phyloP scores from a whole-genome alignment of 345 rosid genomes.

The Camelina sativa region DNA sequence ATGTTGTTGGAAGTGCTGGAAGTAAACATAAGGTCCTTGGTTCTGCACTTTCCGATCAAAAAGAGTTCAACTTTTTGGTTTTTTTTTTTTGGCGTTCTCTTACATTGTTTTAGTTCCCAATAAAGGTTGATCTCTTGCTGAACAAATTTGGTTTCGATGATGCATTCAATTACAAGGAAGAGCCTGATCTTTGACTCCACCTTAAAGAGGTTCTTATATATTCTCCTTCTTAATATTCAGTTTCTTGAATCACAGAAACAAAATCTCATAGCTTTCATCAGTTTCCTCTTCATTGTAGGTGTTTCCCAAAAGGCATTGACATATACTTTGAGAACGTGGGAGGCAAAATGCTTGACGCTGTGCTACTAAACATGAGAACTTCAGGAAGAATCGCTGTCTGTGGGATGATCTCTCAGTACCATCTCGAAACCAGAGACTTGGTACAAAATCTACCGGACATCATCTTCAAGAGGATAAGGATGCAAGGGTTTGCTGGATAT shows the following conservation, averaged over 20 bases:
- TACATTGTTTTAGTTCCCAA: background rate
- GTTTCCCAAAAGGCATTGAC: constrained; percentile 57
- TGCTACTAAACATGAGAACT: constrained; percentile 48
- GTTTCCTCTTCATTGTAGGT: constrained; percentile 7
- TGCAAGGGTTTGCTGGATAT: constrained; percentile 45
- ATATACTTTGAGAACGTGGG: constrained; percentile 63
- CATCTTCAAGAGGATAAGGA: constrained; percentile 37
- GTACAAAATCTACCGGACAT: constrained; percentile 37
- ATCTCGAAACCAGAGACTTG: constrained; percentile 39
- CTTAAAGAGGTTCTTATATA: constrained; percentile 41
- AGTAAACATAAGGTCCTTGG: constrained; percentile 48
- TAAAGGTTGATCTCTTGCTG: constrained; percentile 49
- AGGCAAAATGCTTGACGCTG: constrained; percentile 58
- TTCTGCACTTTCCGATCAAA: background rate
- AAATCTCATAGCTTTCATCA: background rate
- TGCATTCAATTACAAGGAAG: constrained; percentile 68
- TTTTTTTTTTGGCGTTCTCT: background rate
- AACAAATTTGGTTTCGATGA: constrained; percentile 59
- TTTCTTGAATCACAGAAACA: background rate
- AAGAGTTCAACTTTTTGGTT: too few species aligned
- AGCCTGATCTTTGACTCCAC: constrained; percentile 49
- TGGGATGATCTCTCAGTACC: constrained; percentile 58
- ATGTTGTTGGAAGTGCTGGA: constrained; percentile 64
- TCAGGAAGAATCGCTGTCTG: constrained; percentile 51
- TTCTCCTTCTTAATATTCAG: background rate